Conservation (phyloP, 495 filamentous ascomycete species). For the Aspergillus nidulans region DNA sequence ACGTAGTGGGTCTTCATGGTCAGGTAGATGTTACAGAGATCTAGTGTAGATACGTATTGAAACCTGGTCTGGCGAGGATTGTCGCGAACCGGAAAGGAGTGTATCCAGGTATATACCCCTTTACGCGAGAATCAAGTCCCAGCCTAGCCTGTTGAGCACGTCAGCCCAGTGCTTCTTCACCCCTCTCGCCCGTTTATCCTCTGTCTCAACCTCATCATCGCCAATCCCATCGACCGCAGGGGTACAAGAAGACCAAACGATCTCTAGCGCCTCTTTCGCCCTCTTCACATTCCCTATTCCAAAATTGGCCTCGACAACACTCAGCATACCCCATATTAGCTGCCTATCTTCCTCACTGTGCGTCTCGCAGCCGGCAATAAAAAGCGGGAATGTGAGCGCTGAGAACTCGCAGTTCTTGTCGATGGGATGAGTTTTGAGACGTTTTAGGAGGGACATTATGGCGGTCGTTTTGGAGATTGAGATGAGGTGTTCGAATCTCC, state of each 20-base stretch:
- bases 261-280: constrained; percentile 35
- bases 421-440: constrained; percentile 27
- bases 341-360: constrained; percentile 21
- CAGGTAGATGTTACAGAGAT: too few species aligned
- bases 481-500: constrained; percentile 4
- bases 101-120: neutral
- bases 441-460: constrained; percentile 26
- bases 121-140: constrained; percentile 40
- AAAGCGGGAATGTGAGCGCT: constrained; percentile 41
- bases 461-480: constrained; percentile 29
- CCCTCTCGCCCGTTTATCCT: too few species aligned
- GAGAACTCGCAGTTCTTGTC: constrained; percentile 42
- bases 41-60: too few species aligned
- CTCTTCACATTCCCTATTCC: constrained; percentile 41
- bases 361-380: constrained; percentile 38
- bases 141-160: constrained; percentile 35
- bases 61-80: too few species aligned
- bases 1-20: too few species aligned
- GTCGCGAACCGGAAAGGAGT: neutral
- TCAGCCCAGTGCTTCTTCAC: constrained; percentile 36
- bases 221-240: neutral
- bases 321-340: constrained; percentile 26
- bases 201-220: too few species aligned
- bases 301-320: constrained; percentile 35
- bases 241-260: too few species aligned